These are phyloP conservation scores for Platanthera guangdongensis DNA, from an alignment of 106 monocot species.

Conservation along the genomic window DNA sequence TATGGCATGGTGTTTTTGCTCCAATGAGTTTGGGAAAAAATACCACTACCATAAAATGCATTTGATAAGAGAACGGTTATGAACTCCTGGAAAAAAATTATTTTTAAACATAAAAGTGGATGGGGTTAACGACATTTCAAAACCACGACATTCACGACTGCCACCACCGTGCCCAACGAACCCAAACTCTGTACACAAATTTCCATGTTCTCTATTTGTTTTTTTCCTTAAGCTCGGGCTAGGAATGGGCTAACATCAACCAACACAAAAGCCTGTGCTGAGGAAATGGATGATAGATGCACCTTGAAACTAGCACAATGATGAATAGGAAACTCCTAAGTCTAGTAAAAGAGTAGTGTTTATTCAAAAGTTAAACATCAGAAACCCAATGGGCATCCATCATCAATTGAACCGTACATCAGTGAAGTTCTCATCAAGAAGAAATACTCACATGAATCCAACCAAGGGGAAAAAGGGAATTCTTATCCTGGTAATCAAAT, in stretches of 20 bases:
- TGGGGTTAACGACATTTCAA: too few species aligned
- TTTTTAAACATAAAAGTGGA: too few species aligned
- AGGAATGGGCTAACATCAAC: neutral
- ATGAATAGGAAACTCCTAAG: neutral
- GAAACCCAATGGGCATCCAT: neutral
- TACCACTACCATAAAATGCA: too few species aligned
- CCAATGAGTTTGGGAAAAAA: too few species aligned
- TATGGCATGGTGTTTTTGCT: too few species aligned
- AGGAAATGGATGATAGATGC: neutral
- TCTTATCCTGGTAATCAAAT: slow-evolving; percentile 93
- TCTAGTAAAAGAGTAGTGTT: neutral
- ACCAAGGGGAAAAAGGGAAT: slow-evolving; percentile 90
- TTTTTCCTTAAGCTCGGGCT: neutral
- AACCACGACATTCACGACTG: too few species aligned
- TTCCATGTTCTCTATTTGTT: neutral
- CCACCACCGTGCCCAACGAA: too few species aligned
- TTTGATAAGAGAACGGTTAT: too few species aligned
- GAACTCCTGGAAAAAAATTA: too few species aligned
- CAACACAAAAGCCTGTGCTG: neutral
- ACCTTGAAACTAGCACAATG: neutral
- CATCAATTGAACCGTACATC: neutral
- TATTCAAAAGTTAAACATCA: neutral
- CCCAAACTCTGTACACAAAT: neutral
- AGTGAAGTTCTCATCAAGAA: neutral
- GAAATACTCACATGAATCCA: slow-evolving; percentile 92